phyloP scores from a whole-genome alignment of 306 rosid genomes.

The Vigna mungo region DNA sequence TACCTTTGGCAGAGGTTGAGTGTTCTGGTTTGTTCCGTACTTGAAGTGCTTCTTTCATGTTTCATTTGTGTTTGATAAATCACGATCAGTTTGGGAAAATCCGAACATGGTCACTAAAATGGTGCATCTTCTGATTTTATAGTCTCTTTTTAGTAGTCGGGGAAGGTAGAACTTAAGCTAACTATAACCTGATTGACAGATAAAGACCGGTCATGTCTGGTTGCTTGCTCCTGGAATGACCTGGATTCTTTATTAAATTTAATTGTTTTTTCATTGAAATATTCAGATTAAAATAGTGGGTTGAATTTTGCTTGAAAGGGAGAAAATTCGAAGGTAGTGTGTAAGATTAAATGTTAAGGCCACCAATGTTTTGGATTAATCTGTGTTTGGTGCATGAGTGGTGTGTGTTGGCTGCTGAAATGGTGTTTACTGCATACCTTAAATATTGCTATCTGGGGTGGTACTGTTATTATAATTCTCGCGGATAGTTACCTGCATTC shows the following conservation, averaged over 20 bases:
- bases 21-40: constrained; percentile 4
- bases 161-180: background rate
- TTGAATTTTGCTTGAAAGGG: constrained; percentile 24
- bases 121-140: background rate
- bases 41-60: constrained; percentile 21
- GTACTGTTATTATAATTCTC: too few relatives aligned
- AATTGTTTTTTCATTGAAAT: background rate
- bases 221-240: constrained; percentile 13
- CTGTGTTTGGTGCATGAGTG: too few relatives aligned
- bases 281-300: background rate
- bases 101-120: background rate
- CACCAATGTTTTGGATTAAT: too few relatives aligned
- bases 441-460: too few relatives aligned
- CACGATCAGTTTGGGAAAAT: constrained; percentile 7
- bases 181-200: constrained; percentile 8
- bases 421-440: too few relatives aligned
- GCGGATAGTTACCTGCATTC: too few relatives aligned
- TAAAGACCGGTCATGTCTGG: constrained; percentile 11
- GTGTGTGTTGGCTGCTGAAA: too few relatives aligned
- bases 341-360: background rate
- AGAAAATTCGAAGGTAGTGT: constrained; percentile 23
- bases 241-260: background rate
- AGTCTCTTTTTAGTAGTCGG: background rate
- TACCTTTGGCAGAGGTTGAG: too few relatives aligned
- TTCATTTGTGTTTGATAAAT: constrained; percentile 10